Evolutionary conservation across 345 rosid genomes (phyloP), one percentile per base, ranked within the genome.

Genomic region (Eucalyptus pauciflora): DNA sequence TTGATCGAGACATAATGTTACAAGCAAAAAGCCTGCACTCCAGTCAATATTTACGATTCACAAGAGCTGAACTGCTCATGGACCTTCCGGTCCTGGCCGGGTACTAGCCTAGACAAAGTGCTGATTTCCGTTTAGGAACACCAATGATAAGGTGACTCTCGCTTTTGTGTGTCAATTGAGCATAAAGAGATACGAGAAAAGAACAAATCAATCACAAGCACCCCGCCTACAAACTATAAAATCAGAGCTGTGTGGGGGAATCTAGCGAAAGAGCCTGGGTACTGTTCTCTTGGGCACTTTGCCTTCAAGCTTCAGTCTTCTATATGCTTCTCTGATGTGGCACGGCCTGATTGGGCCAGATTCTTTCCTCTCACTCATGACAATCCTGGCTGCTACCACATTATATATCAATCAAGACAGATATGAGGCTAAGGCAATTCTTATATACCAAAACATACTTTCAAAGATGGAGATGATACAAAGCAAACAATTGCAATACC

Each of bases 261-360:
- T 87, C 93, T 95, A 97, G 69, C 91, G 97, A 89, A 98, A 98
- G 45, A 98, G 96, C 91, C 99, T 93, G n/a, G 96, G 98, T 54
- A 97, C 96, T 3, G 99, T 94, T 94, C 95, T 91, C 93, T 92
- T 97, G 64, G 97, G 99, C 85, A 98, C 92, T 91, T 96, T 98
- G 45, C 99, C 99, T 91, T 98, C 95, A 45, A 96, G 95, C 93
- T 96, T 96, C 51, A 97, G 90, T 87, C 99, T 94, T 92, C 99
- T 92, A 92, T 93, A 97, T 1, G 99, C 94, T 95, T 98, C 99
- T 92, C 99, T 93, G 86, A 96, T 93, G 91, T 98, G 99, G 88
- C 99, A 97, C 79, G 99, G 99, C 92, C 99, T 94, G 89, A 97
- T 98, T 17, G 99, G 99, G 58, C 99, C 99, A 29, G 98, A 94